A percentile compares a stretch with the other conserved stretches of the same genome.
phyloP scores from a whole-genome alignment of 805 yeast genomes.

The Sugiyamaella chiloensis region DNA sequence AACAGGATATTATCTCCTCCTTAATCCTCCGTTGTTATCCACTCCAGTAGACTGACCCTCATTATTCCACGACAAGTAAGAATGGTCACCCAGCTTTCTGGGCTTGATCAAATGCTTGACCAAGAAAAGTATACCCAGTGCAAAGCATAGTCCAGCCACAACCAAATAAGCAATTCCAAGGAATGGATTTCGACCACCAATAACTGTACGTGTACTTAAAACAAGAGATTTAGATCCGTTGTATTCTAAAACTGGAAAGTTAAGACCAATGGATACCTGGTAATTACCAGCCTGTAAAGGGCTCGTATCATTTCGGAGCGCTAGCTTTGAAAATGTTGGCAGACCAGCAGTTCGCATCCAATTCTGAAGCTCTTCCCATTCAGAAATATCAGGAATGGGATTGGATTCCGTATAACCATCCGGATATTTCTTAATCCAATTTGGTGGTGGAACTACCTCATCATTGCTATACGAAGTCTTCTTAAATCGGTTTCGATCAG shows the following conservation, averaged over 20 bases:
- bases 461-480: conserved; percentile 62
- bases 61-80: conserved; percentile 52
- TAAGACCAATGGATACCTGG: conserved; percentile 60
- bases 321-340: conserved; percentile 82
- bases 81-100: conserved; percentile 79
- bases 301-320: conserved; percentile 63
- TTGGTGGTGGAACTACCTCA: conserved; percentile 90
- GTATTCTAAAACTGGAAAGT: conserved; percentile 77
- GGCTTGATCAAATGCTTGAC: conserved; percentile 81
- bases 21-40: conserved; percentile 8
- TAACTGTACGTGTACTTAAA: conserved; percentile 72
- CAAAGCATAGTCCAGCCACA: conserved; percentile 72
- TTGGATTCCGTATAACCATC: conserved; percentile 83
- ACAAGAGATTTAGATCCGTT: conserved; percentile 89
- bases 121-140: conserved; percentile 72
- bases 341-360: conserved; percentile 99
- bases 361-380: conserved; percentile 83
- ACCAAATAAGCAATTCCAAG: conserved; percentile 82
- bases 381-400: conserved; percentile 63
- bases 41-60: conserved; percentile 19
- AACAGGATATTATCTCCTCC: neutral
- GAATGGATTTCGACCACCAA: conserved; percentile 86
- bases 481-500: conserved; percentile 70
- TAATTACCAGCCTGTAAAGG: conserved; percentile 65
- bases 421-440: conserved; percentile 78